Evolutionary conservation across 2,329 filamentous ascomycete genomes (phyloP).

Genomic region (Botryosphaeria dothidea): DNA sequence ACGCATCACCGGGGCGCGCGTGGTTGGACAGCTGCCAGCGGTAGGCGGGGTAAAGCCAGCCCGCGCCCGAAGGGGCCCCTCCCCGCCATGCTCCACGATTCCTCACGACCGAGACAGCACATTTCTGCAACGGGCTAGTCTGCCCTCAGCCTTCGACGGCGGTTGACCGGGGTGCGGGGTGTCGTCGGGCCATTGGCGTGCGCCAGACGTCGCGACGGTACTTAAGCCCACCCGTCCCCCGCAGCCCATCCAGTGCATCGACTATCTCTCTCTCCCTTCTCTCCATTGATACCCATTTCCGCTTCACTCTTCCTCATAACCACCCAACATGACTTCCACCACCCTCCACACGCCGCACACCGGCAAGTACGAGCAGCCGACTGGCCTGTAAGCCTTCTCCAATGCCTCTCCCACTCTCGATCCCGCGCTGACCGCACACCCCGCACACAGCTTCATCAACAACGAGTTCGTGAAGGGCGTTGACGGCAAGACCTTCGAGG

Average conservation of each 20-base stretch:
- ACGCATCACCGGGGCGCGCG: background rate
- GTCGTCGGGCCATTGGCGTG: conserved; percentile 7
- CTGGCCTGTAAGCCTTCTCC: conserved; percentile 48
- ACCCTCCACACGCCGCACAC: conserved; percentile 69
- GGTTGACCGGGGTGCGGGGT: conserved; percentile 10
- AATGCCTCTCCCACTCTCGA: background rate
- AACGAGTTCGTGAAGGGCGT: conserved; percentile 83
- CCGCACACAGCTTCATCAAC: conserved; percentile 77
- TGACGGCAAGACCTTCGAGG: conserved; percentile 88
- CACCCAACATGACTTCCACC: conserved; percentile 50
- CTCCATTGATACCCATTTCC: conserved; percentile 29
- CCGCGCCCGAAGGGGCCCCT: conserved; percentile 9
- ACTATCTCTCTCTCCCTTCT: background rate
- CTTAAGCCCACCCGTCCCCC: conserved; percentile 14
- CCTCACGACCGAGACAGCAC: conserved; percentile 16
- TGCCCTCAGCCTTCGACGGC: background rate
- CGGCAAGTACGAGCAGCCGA: conserved; percentile 58
- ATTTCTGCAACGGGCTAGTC: conserved; percentile 2
- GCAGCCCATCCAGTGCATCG: background rate
- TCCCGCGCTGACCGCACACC: conserved; percentile 22
- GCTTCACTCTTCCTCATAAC: conserved; percentile 19
- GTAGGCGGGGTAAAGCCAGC: conserved; percentile 9
- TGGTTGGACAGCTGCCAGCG: background rate
- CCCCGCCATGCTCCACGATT: conserved; percentile 4
- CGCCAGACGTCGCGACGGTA: background rate